Conservation (phyloP, 257 asterid species). For the Solanum rostratum region DNA sequence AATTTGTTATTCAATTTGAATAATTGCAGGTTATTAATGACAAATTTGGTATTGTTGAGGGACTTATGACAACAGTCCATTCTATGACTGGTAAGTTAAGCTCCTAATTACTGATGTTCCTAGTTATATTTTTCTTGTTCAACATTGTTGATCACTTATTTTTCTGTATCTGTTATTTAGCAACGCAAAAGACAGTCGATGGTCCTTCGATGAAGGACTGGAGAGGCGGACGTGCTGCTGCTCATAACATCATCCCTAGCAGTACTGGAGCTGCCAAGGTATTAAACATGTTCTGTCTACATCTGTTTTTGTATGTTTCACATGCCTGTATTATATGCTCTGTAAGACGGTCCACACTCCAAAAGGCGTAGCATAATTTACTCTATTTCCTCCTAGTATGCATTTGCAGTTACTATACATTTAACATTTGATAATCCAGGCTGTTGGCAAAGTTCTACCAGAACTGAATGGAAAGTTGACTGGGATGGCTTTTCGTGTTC, state of each 20-base stretch:
- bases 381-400: neutral
- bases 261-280: constrained; percentile 24
- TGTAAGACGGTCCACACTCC: neutral
- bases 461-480: constrained; percentile 49
- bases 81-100: constrained; percentile 33
- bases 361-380: neutral
- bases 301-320: neutral
- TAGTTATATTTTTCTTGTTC: neutral
- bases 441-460: constrained; percentile 56
- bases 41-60: neutral
- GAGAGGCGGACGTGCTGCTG: constrained; percentile 23
- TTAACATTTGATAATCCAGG: constrained; percentile 9
- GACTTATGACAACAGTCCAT: constrained; percentile 48
- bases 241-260: constrained; percentile 18
- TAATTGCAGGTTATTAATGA: neutral
- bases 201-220: constrained; percentile 22
- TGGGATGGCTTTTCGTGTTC: constrained; percentile 60
- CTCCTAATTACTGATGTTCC: neutral
- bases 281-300: neutral
- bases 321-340: neutral
- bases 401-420: neutral
- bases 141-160: neutral
- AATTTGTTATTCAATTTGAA: neutral
- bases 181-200: constrained; percentile 22
- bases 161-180: neutral